Evolutionary conservation across 1,139 yeast species (phyloP).

Genomic region (Saccharomyces hybrid): DNA sequence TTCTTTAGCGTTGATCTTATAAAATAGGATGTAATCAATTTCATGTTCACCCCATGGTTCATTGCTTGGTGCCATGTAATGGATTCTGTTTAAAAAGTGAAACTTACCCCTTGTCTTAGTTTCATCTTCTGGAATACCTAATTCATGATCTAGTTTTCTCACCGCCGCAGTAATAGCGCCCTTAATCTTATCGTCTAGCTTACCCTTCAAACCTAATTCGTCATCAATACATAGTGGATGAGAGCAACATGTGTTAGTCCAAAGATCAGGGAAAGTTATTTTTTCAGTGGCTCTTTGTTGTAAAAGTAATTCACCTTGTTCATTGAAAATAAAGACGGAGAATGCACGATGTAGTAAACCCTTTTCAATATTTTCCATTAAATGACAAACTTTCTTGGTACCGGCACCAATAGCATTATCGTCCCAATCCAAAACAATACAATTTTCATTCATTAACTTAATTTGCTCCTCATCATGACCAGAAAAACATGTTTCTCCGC

Average conservation of each 20-base stretch:
- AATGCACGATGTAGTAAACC: slow-evolving; percentile 94
- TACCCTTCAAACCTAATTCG: slow-evolving; percentile 56
- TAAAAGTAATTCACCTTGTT: slow-evolving; percentile 63
- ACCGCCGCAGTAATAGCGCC: slow-evolving; percentile 89
- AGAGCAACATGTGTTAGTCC: slow-evolving; percentile 99
- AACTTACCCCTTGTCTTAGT: slow-evolving; percentile 36
- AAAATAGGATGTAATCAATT: slow-evolving; percentile 85
- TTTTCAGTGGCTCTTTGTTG: slow-evolving; percentile 96
- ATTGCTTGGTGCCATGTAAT: slow-evolving; percentile 77
- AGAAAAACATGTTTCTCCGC: slow-evolving; percentile 40
- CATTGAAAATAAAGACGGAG: slow-evolving; percentile 83
- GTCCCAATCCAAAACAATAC: slow-evolving; percentile 83
- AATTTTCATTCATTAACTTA: slow-evolving; percentile 89
- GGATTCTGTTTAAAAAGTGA: slow-evolving; percentile 84
- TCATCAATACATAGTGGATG: slow-evolving; percentile 83
- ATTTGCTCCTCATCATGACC: slow-evolving; percentile 96
- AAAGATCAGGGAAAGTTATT: slow-evolving; percentile 90
- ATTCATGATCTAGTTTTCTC: slow-evolving; percentile 84
- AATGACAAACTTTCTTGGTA: slow-evolving; percentile 84
- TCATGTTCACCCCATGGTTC: slow-evolving; percentile 98
- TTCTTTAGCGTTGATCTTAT: slow-evolving; percentile 51
- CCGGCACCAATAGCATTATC: slow-evolving; percentile 90
- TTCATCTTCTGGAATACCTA: slow-evolving; percentile 74
- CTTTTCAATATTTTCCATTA: slow-evolving; percentile 74
- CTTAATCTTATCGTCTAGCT: slow-evolving; percentile 50